Evolutionary conservation across 202 grass and related monocot genomes (phyloP), one percentile per base, ranked within the genome.

Genomic region (Carex arenaria): DNA sequence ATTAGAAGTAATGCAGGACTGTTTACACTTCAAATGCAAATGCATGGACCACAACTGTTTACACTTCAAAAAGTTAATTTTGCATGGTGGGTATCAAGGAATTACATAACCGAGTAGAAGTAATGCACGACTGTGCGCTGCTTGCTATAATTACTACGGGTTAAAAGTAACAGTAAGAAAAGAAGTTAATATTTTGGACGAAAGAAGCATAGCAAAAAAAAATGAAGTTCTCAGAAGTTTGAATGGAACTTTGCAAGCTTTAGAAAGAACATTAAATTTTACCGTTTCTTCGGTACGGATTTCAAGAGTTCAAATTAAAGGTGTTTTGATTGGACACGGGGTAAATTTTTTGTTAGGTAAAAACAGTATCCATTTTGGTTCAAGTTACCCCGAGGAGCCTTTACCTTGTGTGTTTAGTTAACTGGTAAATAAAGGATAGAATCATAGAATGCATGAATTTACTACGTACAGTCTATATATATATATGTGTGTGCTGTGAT

Each of bases 241-340:
- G 67, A 23, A 47, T 71, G 67, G 8, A 13, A 71, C 38, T 45
- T 42, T 71, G 38, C 67, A 20, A 47, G 7, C 3, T 45, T 75
- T 75, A 55, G 72, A 75, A 75, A 75, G 23, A 30, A 55, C 13
- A 31, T 32, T 31, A 52, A 54, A 5, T 31, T 75, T 26, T 55
- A 30, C 22, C n/a, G 36, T 74, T 74, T 30, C 20, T 31, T 75
- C 18, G 53, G 5, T 55, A 10, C 11, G 23, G 49, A 55, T 30
- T 14, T 30, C 45, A 31, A 75, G 72, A 26, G 26, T 26, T 18
- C 55, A 40, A 67, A n/a, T n/a, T n/a, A 62, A 67, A 81, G 61
- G 79, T 81, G 36, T 81, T 81, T 81, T 64, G 36, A 62, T 63
- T 20, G 32, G 54, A 15, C 55, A 80, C 28, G 60, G 57, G 19